phyloP scores from a whole-genome alignment of 176 grass and related monocot genomes.

The Hyparrhenia diplandra region DNA sequence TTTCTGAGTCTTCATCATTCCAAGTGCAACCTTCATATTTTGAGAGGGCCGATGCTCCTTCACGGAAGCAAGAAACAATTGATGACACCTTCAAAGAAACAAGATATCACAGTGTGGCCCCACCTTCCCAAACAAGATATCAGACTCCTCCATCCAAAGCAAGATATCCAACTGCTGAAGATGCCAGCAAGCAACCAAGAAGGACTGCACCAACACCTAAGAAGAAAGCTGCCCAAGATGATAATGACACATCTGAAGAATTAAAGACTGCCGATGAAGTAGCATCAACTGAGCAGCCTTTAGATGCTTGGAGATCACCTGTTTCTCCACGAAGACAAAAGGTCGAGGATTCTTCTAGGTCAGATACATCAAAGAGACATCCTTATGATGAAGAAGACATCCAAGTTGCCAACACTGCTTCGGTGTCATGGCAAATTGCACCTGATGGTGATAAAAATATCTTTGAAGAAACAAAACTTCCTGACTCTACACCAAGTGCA shows the following conservation, averaged over 20 bases:
- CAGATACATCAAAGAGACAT: conserved; percentile 8
- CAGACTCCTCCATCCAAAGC: background rate
- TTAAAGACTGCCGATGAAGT: conserved; percentile 4
- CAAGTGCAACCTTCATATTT: conserved; percentile 9
- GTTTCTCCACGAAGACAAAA: conserved; percentile 19
- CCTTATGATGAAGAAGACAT: conserved; percentile 11
- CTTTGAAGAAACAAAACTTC: conserved; percentile 21
- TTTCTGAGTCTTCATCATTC: background rate
- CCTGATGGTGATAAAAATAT: conserved; percentile 5
- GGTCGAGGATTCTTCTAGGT: background rate
- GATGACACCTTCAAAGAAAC: conserved; percentile 12
- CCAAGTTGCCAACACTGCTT: conserved; percentile 10
- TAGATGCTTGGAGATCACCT: background rate
- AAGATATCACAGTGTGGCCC: conserved; percentile 11
- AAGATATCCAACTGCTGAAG: background rate
- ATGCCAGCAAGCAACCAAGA: conserved; percentile 12
- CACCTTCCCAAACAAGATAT: conserved; percentile 10
- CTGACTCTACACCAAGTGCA: conserved; percentile 21
- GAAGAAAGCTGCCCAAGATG: conserved; percentile 4
- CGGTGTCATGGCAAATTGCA: background rate
- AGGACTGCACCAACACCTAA: background rate
- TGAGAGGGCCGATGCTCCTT: background rate
- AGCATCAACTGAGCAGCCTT: conserved; percentile 14
- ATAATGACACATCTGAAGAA: background rate
- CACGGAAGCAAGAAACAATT: conserved; percentile 21